Percentiles rank a stretch among this genome's conserved stretches.
phyloP scores from a whole-genome alignment of 208 protist species.

The Naegleria fowleri region DNA sequence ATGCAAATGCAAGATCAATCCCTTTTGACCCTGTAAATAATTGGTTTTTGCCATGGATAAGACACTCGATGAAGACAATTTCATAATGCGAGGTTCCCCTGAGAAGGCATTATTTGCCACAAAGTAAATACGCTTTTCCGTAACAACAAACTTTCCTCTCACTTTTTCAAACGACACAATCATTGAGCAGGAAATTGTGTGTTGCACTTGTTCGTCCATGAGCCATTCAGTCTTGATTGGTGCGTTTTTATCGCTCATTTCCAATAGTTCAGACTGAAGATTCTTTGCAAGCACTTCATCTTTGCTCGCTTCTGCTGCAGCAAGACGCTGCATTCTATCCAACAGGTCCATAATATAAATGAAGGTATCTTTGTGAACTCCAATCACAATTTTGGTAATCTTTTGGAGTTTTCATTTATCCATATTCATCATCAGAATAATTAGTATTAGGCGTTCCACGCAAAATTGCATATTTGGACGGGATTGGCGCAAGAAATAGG shows the following conservation, averaged over 20 bases:
- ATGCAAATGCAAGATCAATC: constrained; percentile 27
- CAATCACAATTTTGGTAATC: neutral
- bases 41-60: neutral
- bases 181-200: neutral
- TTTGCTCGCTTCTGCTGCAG: neutral
- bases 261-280: neutral
- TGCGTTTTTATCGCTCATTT: neutral
- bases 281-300: neutral
- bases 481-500: too few species aligned
- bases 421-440: too few species aligned
- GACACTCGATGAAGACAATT: neutral
- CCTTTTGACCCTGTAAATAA: constrained; percentile 4
- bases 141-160: constrained; percentile 38
- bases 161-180: neutral
- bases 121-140: constrained; percentile 46
- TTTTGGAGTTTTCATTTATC: too few species aligned
- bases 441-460: too few species aligned
- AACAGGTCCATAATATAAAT: neutral
- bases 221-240: neutral
- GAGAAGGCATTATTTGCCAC: constrained; percentile 57
- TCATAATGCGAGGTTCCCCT: constrained; percentile 39
- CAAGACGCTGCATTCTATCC: neutral
- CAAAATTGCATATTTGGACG: too few species aligned
- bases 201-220: neutral
- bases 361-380: neutral